Base-by-base conservation (phyloP, 208 protist species). In the Acanthamoeba royreba region DNA sequence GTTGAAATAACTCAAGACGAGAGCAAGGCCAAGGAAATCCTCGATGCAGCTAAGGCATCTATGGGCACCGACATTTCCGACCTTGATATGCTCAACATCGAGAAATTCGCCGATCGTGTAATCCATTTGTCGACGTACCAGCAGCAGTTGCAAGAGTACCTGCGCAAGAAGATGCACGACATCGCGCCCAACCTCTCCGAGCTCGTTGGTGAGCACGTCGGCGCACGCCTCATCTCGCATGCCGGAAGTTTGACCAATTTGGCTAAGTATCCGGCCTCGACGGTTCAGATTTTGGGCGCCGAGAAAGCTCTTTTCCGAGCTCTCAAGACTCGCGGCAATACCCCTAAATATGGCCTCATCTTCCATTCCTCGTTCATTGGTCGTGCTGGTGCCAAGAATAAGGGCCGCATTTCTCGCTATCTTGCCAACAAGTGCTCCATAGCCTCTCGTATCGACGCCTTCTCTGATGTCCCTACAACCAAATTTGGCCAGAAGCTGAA, bases 281-380 rank as follows among this genome's bases (percentile, higher is more conserved):
- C 99, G 13, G 99, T 99, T 47, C 99, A 99, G 96, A 99, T 99
- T 95, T 97, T 99, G 15, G 99, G 99, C 89, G 99, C 99, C 49
- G 99, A 99, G 96, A 99, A 99, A 98, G 99, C 99, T 9, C 98
- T 99, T 33, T 99, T 99, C 98, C 85, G 98, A 45, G 99, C 99
- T 2, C 97, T 99, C 25, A 99, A 99, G 97, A 97, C 98, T 49
- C 98, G 98, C 95, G 98, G 98, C 69, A 99, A 99, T 97, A 99
- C 99, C 8, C 99, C 99, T 93, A 99, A 99, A 97, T 99, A 99
- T 95, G 99, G 99, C 90, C 98, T 99, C 55, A 99, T 99, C 96
- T 99, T 99, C 96, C 98, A 99, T 97, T 99, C 98, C n/a, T 97
- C 97, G 13, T 99, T 99, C 96, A 99, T 99, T 92, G 98, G 99